A percentile compares a stretch with the other conserved stretches of the same genome.
Conservation (phyloP, 495 filamentous ascomycete species). For the Geopyxis carbonaria region DNA sequence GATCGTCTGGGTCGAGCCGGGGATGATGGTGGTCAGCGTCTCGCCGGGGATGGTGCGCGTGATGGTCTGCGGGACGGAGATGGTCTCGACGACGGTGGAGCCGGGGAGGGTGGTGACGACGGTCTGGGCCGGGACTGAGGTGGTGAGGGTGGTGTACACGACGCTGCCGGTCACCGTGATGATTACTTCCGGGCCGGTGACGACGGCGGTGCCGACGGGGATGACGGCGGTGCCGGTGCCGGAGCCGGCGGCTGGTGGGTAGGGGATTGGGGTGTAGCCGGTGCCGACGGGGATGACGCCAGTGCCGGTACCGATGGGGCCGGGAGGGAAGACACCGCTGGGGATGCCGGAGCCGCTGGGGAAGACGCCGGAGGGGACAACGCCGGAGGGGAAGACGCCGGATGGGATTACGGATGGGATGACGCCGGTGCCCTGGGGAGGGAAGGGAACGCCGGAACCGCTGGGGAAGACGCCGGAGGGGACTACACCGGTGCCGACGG, state of each 20-base stretch:
- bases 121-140: not conserved
- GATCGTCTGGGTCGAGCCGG: no score
- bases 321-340: no score
- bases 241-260: not conserved
- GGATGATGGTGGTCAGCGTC: no score
- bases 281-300: not conserved
- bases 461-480: not conserved
- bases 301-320: not conserved
- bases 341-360: not conserved
- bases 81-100: not conserved
- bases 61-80: not conserved
- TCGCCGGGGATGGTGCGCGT: no score
- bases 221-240: not conserved
- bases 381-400: no score
- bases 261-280: not conserved
- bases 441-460: not conserved
- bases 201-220: not conserved
- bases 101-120: not conserved
- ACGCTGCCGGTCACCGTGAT: not conserved
- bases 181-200: not conserved
- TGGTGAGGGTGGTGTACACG: not conserved
- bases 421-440: no score
- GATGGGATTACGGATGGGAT: not conserved
- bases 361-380: not conserved
- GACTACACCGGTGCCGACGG: not conserved